Conservation (phyloP, 257 asterid genomes). For the Petunia axillaris region DNA sequence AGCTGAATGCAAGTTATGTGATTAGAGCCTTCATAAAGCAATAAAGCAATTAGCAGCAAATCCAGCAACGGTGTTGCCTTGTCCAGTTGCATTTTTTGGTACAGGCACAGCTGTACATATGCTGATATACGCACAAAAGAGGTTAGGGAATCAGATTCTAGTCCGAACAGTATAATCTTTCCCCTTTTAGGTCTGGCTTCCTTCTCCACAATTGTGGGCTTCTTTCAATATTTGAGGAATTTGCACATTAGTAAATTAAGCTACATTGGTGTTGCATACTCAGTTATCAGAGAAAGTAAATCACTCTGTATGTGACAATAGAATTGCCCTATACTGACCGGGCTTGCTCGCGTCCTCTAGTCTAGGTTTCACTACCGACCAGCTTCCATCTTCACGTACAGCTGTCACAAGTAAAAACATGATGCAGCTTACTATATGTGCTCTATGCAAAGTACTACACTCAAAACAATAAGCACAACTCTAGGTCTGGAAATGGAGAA, state of each 20-base stretch:
- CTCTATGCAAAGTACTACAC: background rate
- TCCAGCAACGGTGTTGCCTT: background rate
- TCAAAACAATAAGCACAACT: conserved; percentile 3
- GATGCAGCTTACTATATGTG: background rate
- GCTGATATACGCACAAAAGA: background rate
- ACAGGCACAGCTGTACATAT: background rate
- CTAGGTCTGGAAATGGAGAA: background rate
- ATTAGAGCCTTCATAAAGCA: background rate
- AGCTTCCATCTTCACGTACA: conserved; percentile 87
- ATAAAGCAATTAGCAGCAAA: background rate
- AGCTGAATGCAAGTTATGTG: conserved; percentile 14
- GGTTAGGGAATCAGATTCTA: background rate
- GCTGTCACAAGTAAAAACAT: conserved; percentile 45
- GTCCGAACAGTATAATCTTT: too few species aligned
- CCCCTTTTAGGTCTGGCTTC: background rate
- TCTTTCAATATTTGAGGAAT: too few species aligned
- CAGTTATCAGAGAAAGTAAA: background rate
- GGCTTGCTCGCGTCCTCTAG: conserved; percentile 52
- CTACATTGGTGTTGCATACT: background rate
- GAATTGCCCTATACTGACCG: conserved; percentile 42
- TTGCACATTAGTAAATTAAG: background rate
- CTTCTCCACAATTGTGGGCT: too few species aligned
- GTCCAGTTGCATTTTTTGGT: background rate
- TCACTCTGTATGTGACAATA: background rate
- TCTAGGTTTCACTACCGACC: conserved; percentile 77